phyloP scores from a whole-genome alignment of 2,329 filamentous ascomycete species.

The Sarocladium brachiariae region DNA sequence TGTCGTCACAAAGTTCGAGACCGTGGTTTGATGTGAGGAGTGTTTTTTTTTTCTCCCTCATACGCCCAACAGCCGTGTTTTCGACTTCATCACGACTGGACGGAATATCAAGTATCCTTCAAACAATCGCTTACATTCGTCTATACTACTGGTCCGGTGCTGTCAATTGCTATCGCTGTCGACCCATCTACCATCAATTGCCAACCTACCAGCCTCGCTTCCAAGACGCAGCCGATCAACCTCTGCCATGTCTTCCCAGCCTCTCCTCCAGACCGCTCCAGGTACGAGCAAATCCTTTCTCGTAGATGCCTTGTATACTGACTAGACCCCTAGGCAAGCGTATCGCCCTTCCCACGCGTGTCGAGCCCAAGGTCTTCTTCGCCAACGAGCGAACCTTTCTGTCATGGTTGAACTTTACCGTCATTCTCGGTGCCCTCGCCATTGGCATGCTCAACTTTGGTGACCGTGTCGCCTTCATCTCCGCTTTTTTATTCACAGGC shows the following conservation, averaged over 20 bases:
- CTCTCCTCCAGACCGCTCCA: slow-evolving; percentile 87
- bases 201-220: background rate
- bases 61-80: background rate
- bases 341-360: slow-evolving; percentile 93
- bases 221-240: background rate
- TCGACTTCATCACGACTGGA: background rate
- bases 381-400: slow-evolving; percentile 99
- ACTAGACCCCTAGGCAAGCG: slow-evolving; percentile 68
- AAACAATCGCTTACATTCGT: background rate
- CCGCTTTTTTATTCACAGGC: slow-evolving; percentile 84
- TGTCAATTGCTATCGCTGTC: slow-evolving; percentile 1
- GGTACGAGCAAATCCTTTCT: slow-evolving; percentile 47
- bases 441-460: slow-evolving; percentile 98
- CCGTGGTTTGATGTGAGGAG: background rate
- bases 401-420: slow-evolving; percentile 99
- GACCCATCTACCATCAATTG: background rate
- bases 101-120: background rate
- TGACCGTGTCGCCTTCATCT: slow-evolving; percentile 89
- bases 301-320: background rate
- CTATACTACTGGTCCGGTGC: background rate
- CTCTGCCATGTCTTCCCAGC: slow-evolving; percentile 81
- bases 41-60: slow-evolving; percentile 17
- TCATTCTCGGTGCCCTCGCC: slow-evolving; percentile 92
- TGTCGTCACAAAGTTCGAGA: slow-evolving; percentile 9
- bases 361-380: slow-evolving; percentile 99